phyloP scores from a whole-genome alignment of 257 asterid genomes.

The Solanum phureja region DNA sequence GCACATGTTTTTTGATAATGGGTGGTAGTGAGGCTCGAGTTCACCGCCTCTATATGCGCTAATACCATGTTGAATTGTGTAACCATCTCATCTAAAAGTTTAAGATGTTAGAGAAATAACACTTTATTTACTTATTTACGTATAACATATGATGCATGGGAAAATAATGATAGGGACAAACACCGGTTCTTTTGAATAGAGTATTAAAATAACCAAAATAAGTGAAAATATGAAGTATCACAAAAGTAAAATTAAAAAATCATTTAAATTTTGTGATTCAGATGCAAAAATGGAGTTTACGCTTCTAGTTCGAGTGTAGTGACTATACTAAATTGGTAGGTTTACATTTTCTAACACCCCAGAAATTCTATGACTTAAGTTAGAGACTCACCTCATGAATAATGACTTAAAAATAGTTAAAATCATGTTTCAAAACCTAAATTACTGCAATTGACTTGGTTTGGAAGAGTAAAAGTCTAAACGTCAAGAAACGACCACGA shows the following conservation, averaged over 20 bases:
- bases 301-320: neutral
- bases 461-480: no score
- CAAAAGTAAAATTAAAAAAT: neutral
- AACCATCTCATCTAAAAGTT: neutral
- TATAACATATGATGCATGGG: neutral
- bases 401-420: no score
- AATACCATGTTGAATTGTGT: no score
- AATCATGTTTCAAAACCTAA: no score
- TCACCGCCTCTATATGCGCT: no score
- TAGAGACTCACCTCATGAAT: no score
- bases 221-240: neutral
- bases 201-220: neutral
- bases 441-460: no score
- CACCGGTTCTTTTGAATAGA: neutral
- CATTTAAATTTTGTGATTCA: neutral
- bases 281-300: neutral
- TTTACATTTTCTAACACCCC: neutral
- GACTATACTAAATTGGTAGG: neutral
- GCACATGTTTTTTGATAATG: neutral
- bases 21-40: no score
- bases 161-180: neutral
- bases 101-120: neutral
- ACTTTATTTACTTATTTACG: neutral
- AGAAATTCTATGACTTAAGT: no score
- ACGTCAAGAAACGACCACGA: no score